Evolutionary conservation across 768 basidiomycete genomes (phyloP).

Genomic region (Termitomyces sp.): DNA sequence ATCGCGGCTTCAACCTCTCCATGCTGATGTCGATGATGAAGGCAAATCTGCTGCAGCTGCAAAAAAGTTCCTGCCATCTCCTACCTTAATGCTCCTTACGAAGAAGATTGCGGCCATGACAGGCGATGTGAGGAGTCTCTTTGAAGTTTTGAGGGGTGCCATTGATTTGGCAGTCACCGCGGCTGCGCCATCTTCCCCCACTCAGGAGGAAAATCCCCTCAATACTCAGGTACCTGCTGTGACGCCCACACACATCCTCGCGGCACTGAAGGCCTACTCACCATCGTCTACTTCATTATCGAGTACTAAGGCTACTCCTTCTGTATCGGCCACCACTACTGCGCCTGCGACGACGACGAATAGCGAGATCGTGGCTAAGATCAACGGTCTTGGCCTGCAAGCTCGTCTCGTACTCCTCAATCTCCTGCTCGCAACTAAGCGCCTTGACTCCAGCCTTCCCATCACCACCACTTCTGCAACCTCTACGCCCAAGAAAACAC

Average conservation of each 20-base stretch:
- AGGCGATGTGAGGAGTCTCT: slow-evolving; percentile 77
- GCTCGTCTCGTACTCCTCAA: slow-evolving; percentile 66
- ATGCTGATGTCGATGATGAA: slow-evolving; percentile 27
- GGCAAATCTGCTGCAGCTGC: slow-evolving; percentile 23
- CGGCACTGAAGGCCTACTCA: slow-evolving; percentile 71
- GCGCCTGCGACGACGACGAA: slow-evolving; percentile 24
- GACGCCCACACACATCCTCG: slow-evolving; percentile 64
- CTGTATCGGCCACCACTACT: slow-evolving; percentile 17
- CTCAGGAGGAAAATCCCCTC: slow-evolving; percentile 30
- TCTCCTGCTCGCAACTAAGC: slow-evolving; percentile 60
- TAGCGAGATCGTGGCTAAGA: slow-evolving; percentile 65
- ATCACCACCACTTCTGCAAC: slow-evolving; percentile 37
- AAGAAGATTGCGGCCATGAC: slow-evolving; percentile 81
- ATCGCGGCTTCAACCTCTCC: slow-evolving; percentile 56
- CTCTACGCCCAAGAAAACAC: slow-evolving; percentile 31
- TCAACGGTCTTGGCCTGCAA: slow-evolving; percentile 70
- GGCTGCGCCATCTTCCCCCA: slow-evolving; percentile 12
- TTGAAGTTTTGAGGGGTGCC: slow-evolving; percentile 77
- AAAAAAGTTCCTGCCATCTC: slow-evolving; percentile 57
- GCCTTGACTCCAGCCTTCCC: slow-evolving; percentile 54
- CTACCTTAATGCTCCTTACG: slow-evolving; percentile 66
- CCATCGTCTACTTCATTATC: slow-evolving; percentile 35
- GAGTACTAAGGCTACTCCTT: slow-evolving; percentile 17
- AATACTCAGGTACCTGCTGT: slow-evolving; percentile 40
- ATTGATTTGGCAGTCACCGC: slow-evolving; percentile 63